A percentile compares a stretch with the other conserved stretches of the same genome.
Conservation (phyloP, 2,329 filamentous ascomycete species). For the Pestalotiopsis sp. region DNA sequence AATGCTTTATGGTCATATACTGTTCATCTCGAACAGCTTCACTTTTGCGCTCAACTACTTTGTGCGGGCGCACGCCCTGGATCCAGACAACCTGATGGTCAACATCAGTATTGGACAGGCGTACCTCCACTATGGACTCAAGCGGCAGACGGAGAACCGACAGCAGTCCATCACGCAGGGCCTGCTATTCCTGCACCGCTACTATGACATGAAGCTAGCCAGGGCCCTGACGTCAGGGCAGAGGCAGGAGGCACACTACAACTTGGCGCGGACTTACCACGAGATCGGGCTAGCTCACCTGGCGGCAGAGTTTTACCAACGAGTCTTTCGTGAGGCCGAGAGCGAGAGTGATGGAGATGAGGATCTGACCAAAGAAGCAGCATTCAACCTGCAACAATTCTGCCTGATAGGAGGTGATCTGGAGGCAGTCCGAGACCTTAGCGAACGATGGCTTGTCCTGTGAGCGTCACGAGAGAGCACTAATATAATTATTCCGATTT, state of each 20-base stretch:
- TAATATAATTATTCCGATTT: too few species aligned
- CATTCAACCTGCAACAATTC: slow-evolving; percentile 54
- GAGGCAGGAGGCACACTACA: slow-evolving; percentile 79
- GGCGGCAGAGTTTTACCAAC: slow-evolving; percentile 70
- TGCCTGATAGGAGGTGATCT: slow-evolving; percentile 10
- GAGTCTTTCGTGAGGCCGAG: slow-evolving; percentile 42
- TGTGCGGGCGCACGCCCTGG: slow-evolving; percentile 72
- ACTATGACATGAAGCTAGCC: slow-evolving; percentile 61
- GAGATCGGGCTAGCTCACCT: slow-evolving; percentile 72
- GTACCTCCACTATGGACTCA: slow-evolving; percentile 87
- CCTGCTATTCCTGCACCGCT: slow-evolving; percentile 75
- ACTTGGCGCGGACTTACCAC: slow-evolving; percentile 76
- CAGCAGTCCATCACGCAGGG: slow-evolving; percentile 88
- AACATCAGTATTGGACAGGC: slow-evolving; percentile 80
- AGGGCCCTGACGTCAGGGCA: slow-evolving; percentile 37
- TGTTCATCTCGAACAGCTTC: slow-evolving; percentile 83
- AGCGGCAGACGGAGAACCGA: slow-evolving; percentile 85
- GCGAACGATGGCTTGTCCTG: slow-evolving; percentile 8
- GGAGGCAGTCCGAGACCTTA: slow-evolving; percentile 5
- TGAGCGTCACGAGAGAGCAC: background rate
- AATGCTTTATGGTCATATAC: slow-evolving; percentile 86
- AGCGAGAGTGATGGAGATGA: slow-evolving; percentile 12
- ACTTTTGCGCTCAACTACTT: slow-evolving; percentile 88
- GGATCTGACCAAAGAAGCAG: slow-evolving; percentile 65
- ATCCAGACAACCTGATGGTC: slow-evolving; percentile 75